Conservation (phyloP, 371 early-diverging fungal species). For the Fennellomyces sp. region DNA sequence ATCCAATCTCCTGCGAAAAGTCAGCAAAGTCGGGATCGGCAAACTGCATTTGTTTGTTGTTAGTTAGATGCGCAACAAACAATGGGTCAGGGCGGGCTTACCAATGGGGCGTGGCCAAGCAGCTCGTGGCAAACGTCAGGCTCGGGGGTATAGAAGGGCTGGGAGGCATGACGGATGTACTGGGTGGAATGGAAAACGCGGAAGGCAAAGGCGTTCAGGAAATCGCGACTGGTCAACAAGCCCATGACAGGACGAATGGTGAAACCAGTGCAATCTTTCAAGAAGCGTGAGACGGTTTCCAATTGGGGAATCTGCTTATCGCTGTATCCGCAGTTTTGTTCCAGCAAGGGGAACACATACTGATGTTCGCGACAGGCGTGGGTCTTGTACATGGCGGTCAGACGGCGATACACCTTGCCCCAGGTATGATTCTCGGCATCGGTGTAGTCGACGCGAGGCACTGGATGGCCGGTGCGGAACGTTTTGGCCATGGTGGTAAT, state of each 20-base stretch:
- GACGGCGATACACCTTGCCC: slow-evolving; percentile 79
- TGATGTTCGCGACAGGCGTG: slow-evolving; percentile 94
- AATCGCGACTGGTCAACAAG: slow-evolving; percentile 90
- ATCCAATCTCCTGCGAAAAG: slow-evolving; percentile 94
- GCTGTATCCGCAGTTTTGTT: slow-evolving; percentile 91
- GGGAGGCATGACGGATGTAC: slow-evolving; percentile 93
- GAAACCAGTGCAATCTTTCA: slow-evolving; percentile 97
- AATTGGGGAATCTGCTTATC: slow-evolving; percentile 90
- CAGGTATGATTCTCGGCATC: slow-evolving; percentile 84
- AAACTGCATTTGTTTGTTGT: slow-evolving; percentile 67
- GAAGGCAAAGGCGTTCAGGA: slow-evolving; percentile 97
- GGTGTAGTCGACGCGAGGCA: slow-evolving; percentile 90
- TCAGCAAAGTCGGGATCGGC: slow-evolving; percentile 97
- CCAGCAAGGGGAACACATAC: slow-evolving; percentile 88
- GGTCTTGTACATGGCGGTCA: slow-evolving; percentile 78
- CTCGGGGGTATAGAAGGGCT: slow-evolving; percentile 94
- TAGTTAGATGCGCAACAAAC: not conserved
- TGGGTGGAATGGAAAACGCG: slow-evolving; percentile 97
- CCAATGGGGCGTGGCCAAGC: slow-evolving; percentile 77
- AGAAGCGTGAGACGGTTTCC: slow-evolving; percentile 88
- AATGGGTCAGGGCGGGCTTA: slow-evolving; percentile 11
- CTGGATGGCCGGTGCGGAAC: slow-evolving; percentile 79
- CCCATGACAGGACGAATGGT: slow-evolving; percentile 97
- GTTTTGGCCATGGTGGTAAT: slow-evolving; percentile 88
- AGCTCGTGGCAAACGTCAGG: slow-evolving; percentile 92